A percentile compares a stretch with the other conserved stretches of the same genome.
These are phyloP conservation scores for Nakaseomyces bracarensis DNA, from an alignment of 1,139 yeast species.

Conservation along the genomic window DNA sequence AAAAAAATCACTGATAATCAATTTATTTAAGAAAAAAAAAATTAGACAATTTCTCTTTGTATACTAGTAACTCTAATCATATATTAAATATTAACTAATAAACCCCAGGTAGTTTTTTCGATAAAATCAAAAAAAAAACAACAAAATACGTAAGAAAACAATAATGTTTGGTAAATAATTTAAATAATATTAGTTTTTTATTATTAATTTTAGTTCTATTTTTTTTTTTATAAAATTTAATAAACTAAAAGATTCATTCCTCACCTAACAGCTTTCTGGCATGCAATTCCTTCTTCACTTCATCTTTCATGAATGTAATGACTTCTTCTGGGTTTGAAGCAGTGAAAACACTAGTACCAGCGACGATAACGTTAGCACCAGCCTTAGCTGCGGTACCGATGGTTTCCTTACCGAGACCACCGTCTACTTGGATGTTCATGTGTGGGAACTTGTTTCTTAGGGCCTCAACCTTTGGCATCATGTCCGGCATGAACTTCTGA, in stretches of 20 bases:
- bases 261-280: slow-evolving; percentile 27
- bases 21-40: slow-evolving; percentile 1
- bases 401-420: slow-evolving; percentile 85
- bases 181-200: neutral
- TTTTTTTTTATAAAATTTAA: neutral
- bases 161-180: neutral
- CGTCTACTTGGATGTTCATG: slow-evolving; percentile 90
- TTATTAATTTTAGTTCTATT: neutral
- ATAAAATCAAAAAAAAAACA: too few relatives aligned
- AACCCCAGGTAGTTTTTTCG: neutral
- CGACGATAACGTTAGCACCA: slow-evolving; percentile 96
- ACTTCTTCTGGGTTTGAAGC: slow-evolving; percentile 72
- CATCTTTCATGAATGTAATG: slow-evolving; percentile 55
- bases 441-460: slow-evolving; percentile 68
- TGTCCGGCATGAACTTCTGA: slow-evolving; percentile 86
- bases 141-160: too few relatives aligned
- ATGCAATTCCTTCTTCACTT: slow-evolving; percentile 40
- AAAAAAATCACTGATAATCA: neutral
- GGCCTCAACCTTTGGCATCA: slow-evolving; percentile 90
- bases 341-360: slow-evolving; percentile 89
- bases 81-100: neutral
- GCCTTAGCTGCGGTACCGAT: slow-evolving; percentile 81
- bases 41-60: too few relatives aligned
- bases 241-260: neutral
- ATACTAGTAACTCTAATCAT: too few relatives aligned